A percentile compares a stretch with the other conserved stretches of the same genome.
Evolutionary conservation across 2,329 filamentous ascomycete species (phyloP).

Genomic region (Diplocarpon rosae): DNA sequence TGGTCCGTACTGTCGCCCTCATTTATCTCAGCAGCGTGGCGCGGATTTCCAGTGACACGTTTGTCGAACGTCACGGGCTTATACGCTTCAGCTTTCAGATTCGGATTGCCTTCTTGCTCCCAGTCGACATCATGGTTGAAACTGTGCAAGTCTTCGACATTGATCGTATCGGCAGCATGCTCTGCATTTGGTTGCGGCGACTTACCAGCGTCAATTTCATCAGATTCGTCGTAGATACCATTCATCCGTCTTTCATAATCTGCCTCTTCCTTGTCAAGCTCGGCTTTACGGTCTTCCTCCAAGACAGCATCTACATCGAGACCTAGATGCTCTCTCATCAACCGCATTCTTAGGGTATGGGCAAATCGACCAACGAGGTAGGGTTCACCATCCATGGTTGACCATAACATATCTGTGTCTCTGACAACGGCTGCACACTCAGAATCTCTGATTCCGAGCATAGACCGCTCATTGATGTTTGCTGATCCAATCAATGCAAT

Average conservation of each 20-base stretch:
- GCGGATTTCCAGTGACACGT: conserved; percentile 46
- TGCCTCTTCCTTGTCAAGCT: conserved; percentile 44
- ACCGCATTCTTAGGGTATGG: conserved; percentile 79
- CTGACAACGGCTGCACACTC: conserved; percentile 84
- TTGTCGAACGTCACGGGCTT: conserved; percentile 34
- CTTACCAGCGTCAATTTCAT: conserved; percentile 13
- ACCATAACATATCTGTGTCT: conserved; percentile 86
- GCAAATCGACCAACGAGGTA: conserved; percentile 89
- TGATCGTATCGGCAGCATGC: conserved; percentile 38
- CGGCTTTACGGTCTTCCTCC: conserved; percentile 62
- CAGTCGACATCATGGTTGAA: conserved; percentile 63
- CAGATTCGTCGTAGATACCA: conserved; percentile 46
- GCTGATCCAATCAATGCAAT: conserved; percentile 91
- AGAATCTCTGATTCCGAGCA: conserved; percentile 85
- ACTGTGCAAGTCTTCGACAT: conserved; percentile 47
- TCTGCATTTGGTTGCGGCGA: conserved; percentile 21
- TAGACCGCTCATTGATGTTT: conserved; percentile 96
- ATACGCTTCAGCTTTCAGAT: conserved; percentile 34
- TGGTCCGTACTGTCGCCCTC: conserved; percentile 68
- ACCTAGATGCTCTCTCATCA: conserved; percentile 97
- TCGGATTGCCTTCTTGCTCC: conserved; percentile 27
- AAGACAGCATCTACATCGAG: conserved; percentile 86
- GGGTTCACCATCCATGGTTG: conserved; percentile 79
- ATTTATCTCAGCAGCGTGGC: conserved; percentile 59
- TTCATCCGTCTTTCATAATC: conserved; percentile 50